Conservation (phyloP, 352 stramenopile species). For the Thalassiosira sp. region DNA sequence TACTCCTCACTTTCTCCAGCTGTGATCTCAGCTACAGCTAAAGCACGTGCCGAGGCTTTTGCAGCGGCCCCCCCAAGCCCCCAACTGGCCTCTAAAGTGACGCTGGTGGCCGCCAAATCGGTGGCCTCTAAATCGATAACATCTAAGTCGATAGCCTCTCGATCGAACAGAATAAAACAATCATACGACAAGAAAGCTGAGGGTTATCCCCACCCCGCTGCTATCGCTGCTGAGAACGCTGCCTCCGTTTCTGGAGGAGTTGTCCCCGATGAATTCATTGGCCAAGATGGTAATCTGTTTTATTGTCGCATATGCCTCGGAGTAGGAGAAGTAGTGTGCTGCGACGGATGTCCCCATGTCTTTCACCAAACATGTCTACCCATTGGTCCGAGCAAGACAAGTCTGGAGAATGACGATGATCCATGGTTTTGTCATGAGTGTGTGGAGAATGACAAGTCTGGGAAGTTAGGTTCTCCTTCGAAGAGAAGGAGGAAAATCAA, state of each 20-base stretch:
- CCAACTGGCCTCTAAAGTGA: conserved; percentile 26
- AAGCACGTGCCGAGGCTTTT: conserved; percentile 35
- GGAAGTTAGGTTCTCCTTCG: conserved; percentile 14
- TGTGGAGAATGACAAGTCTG: conserved; percentile 29
- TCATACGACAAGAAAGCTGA: conserved; percentile 14
- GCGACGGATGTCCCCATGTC: conserved; percentile 76
- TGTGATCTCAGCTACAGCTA: conserved; percentile 43
- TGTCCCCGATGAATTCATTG: conserved; percentile 46
- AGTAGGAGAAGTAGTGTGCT: conserved; percentile 80
- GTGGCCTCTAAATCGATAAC: too few species aligned
- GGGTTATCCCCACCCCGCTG: background rate
- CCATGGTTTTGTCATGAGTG: conserved; percentile 81
- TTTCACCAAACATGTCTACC: conserved; percentile 75
- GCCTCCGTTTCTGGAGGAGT: background rate
- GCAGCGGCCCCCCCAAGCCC: conserved; percentile 16
- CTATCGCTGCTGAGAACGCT: conserved; percentile 12
- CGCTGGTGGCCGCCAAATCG: too few species aligned
- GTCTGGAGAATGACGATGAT: conserved; percentile 72
- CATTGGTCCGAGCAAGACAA: conserved; percentile 36
- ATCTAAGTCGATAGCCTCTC: too few species aligned
- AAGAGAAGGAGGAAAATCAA: conserved; percentile 34
- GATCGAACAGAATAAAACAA: conserved; percentile 11
- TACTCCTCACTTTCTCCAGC: conserved; percentile 48
- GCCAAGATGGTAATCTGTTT: conserved; percentile 77
- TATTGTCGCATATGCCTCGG: conserved; percentile 69